Conservation (phyloP, 495 filamentous ascomycete genomes). For the Podospora appendiculata region DNA sequence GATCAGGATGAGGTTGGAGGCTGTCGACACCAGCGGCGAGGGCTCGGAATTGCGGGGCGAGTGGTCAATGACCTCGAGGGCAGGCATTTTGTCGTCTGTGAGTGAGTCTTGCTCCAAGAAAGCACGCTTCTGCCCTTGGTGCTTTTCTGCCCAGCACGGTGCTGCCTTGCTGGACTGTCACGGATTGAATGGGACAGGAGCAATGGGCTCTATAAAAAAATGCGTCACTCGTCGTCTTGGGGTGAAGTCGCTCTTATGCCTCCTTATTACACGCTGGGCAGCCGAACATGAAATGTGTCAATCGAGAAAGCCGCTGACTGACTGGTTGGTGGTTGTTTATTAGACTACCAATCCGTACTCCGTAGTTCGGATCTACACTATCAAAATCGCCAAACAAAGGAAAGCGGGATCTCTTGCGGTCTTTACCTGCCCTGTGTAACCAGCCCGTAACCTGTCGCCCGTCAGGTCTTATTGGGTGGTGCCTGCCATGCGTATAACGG, state of each 20-base stretch:
- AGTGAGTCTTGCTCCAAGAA: background rate
- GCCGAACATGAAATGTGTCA: too few species aligned
- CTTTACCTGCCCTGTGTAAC: background rate
- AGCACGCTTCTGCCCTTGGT: too few species aligned
- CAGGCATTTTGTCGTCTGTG: conserved; percentile 29
- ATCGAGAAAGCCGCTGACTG: too few species aligned
- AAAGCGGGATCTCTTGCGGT: background rate
- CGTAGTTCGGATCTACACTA: background rate
- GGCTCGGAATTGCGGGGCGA: conserved; percentile 75
- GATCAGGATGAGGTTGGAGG: conserved; percentile 87
- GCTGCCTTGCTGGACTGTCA: too few species aligned
- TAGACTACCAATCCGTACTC: background rate
- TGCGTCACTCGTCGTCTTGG: conserved; percentile 5
- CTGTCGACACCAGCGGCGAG: conserved; percentile 58
- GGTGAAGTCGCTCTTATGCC: background rate
- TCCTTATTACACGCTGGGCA: too few species aligned
- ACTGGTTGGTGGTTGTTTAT: too few species aligned
- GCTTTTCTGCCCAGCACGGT: too few species aligned
- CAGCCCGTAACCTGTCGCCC: background rate
- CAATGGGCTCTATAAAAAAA: background rate
- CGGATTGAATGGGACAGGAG: too few species aligned
- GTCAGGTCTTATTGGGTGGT: too few species aligned
- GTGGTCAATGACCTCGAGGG: conserved; percentile 64
- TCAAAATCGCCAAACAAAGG: background rate
- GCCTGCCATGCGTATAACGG: too few species aligned